A percentile compares a stretch with the other conserved stretches of the same genome.
phyloP scores from a whole-genome alignment of 768 basidiomycete genomes.

The Leccinum olivaceopallidum region DNA sequence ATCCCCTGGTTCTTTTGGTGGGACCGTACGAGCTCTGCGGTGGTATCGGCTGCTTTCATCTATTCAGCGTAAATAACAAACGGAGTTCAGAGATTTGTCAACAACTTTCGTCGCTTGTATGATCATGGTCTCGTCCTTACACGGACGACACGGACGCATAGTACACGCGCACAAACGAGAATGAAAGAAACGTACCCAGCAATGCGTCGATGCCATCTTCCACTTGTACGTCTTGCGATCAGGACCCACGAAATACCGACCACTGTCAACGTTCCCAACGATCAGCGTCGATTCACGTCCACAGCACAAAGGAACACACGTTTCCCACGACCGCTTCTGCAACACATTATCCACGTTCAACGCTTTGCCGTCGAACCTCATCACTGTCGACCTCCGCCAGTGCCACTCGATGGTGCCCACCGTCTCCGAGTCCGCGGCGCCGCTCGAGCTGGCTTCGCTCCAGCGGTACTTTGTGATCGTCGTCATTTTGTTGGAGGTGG shows the following conservation, averaged over 20 bases:
- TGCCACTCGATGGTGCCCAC: conserved; percentile 31
- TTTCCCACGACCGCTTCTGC: conserved; percentile 14
- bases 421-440: conserved; percentile 16
- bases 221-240: conserved; percentile 35
- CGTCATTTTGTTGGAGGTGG: conserved; percentile 23
- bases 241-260: conserved; percentile 34
- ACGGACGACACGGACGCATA: neutral
- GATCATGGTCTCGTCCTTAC: neutral
- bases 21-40: conserved; percentile 21
- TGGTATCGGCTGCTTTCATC: conserved; percentile 23
- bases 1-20: conserved; percentile 27
- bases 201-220: conserved; percentile 27
- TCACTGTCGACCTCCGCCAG: neutral
- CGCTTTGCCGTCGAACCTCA: conserved; percentile 21
- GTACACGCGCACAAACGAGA: neutral
- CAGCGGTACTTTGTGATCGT: conserved; percentile 27
- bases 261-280: conserved; percentile 16
- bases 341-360: conserved; percentile 13
- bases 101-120: neutral
- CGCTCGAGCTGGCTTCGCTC: conserved; percentile 10
- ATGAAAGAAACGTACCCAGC: conserved; percentile 22
- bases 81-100: neutral
- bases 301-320: conserved; percentile 11
- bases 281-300: neutral
- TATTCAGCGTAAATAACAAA: neutral